phyloP scores from a whole-genome alignment of 306 rosid genomes.

The Gleditsia sinensis region DNA sequence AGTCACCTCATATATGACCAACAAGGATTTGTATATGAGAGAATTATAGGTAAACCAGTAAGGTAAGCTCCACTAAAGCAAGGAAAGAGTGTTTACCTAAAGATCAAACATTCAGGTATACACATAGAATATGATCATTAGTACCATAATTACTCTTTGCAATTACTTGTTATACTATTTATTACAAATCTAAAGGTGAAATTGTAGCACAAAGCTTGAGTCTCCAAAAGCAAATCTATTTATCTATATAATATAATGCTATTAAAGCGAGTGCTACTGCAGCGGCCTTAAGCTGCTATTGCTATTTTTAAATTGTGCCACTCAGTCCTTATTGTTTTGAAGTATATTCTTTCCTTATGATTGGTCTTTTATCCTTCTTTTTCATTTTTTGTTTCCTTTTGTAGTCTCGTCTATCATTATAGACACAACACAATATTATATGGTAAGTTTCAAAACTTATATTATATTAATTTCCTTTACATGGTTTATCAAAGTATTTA shows the following conservation, averaged over 20 bases:
- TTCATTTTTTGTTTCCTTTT: background rate
- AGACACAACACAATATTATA: background rate
- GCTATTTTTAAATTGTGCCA: background rate
- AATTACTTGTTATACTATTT: background rate
- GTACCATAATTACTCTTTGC: conserved; percentile 1
- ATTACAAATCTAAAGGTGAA: conserved; percentile 13
- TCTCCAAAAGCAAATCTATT: conserved; percentile 1
- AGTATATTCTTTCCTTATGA: background rate
- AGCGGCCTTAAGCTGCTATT: background rate
- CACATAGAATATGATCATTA: conserved; percentile 12
- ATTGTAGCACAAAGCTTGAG: background rate
- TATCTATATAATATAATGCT: background rate
- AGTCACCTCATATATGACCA: background rate
- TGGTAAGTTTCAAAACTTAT: background rate
- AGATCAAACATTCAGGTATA: conserved; percentile 10
- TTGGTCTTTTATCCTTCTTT: background rate
- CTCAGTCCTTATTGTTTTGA: background rate
- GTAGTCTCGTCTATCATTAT: background rate
- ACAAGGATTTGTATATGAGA: background rate
- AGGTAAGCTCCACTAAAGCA: background rate
- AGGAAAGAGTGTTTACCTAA: background rate
- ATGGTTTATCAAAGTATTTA: background rate
- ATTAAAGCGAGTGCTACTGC: background rate
- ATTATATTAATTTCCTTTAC: background rate
- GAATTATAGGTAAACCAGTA: background rate